Conservation (phyloP, 169 alveolate genomes). For the Cryptosporidium ubiquitum region DNA sequence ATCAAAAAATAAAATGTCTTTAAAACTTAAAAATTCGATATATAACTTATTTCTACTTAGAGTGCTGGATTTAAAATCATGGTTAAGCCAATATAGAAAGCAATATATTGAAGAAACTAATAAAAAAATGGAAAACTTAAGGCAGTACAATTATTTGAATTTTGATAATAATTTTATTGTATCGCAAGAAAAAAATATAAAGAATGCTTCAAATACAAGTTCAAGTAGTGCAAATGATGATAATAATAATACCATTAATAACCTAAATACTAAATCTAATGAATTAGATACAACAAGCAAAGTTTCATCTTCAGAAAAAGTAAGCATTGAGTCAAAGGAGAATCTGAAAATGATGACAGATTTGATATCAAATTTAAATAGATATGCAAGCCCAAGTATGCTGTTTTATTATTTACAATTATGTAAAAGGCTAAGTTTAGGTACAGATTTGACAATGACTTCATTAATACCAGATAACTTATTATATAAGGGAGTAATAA, state of each 20-base stretch:
- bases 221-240: neutral
- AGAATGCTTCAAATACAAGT: constrained; percentile 2
- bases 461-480: constrained; percentile 69
- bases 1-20: constrained; percentile 33
- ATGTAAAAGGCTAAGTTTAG: constrained; percentile 42
- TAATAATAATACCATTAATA: neutral
- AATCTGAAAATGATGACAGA: constrained; percentile 28
- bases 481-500: constrained; percentile 16
- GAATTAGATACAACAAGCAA: neutral
- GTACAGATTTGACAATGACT: constrained; percentile 56
- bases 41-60: constrained; percentile 51
- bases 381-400: constrained; percentile 74
- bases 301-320: neutral
- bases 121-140: constrained; percentile 27
- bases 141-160: constrained; percentile 20
- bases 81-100: constrained; percentile 60
- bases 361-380: constrained; percentile 54
- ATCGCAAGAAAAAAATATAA: neutral
- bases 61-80: constrained; percentile 48
- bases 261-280: neutral
- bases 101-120: constrained; percentile 68
- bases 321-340: constrained; percentile 18
- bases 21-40: constrained; percentile 20
- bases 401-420: constrained; percentile 68
- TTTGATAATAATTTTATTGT: constrained; percentile 11